phyloP scores from a whole-genome alignment of 345 rosid genomes.

The Nasturtium officinale region DNA sequence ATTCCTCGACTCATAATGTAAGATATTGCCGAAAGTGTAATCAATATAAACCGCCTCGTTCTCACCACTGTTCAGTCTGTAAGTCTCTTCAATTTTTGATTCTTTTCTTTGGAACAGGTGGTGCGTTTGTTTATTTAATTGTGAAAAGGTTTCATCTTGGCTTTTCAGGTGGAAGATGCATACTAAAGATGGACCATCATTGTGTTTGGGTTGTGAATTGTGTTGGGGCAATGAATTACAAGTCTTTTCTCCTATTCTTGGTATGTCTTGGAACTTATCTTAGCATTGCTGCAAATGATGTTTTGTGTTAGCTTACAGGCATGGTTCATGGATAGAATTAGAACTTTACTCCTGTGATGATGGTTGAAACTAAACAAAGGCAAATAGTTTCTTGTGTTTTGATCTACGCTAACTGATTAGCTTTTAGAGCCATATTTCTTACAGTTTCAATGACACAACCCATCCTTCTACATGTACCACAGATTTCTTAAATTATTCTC shows the following conservation, averaged over 20 bases:
- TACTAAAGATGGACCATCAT: conserved; percentile 88
- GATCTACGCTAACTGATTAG: not conserved
- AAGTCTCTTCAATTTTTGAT: conserved; percentile 39
- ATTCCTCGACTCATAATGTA: conserved; percentile 42
- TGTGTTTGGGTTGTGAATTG: conserved; percentile 94
- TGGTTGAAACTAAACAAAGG: not conserved
- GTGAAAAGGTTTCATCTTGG: conserved; percentile 37
- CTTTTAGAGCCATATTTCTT: not conserved
- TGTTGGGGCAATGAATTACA: conserved; percentile 84
- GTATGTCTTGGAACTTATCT: conserved; percentile 46
- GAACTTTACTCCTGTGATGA: not conserved
- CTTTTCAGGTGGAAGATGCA: conserved; percentile 75
- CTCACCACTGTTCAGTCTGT: conserved; percentile 89
- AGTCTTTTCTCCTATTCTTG: conserved; percentile 84
- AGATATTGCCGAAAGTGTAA: conserved; percentile 75
- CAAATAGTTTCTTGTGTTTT: not conserved
- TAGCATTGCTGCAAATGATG: conserved; percentile 9
- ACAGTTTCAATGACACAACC: not conserved
- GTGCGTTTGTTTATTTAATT: conserved; percentile 3
- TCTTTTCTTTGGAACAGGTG: not conserved
- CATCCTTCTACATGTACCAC: not conserved
- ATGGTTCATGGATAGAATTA: conserved; percentile 11
- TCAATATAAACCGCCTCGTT: conserved; percentile 68
- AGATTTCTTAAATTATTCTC: not conserved
- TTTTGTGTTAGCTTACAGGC: not conserved